Base-by-base conservation (phyloP, 1,284 basidiomycete species). In the Ustilago shanxiensis region DNA sequence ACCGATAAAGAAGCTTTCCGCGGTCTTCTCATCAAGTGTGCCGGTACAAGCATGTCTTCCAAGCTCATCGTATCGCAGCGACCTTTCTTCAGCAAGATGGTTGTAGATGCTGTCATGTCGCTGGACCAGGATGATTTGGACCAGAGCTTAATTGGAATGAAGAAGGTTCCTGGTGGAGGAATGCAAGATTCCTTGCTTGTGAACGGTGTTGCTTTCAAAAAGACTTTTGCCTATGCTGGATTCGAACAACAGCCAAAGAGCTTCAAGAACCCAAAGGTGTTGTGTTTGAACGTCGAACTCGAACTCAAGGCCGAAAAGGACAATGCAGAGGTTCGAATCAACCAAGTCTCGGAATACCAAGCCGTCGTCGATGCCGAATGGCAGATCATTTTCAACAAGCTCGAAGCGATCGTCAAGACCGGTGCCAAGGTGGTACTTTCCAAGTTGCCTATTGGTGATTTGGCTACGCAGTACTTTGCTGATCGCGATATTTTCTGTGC, bases 231-330 rank as follows among this genome's bases (percentile, higher is more conserved):
- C 3, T 99, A 99, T 83, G 97, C 97, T 50, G 97, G 97, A 60
- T 98, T 98, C 50, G 97, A 99, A 87, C 97, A 99, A 87, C 97
- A 99, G 87, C 97, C 97, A 52, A 99, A 99, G 88, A 90, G 90
- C 24, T 98, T 99, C 89, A 89, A 88, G 72, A 87, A 97, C 85
- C 95, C 96, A 55, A 92, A 95, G 79, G 91, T 99, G 60, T 89
- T 98, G 33, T 97, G 94, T 84, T 88, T 99, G 72, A 99, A 99
- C 86, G 96, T 99, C 79, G 97, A 99, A 87, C 91, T 99, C 66
- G 97, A 99, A 88, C 90, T 99, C 83, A 99, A 99, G 88, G 97
- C 97, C 0, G 97, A 99, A 88, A 97, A 98, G 87, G 97, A 99
- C 88, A 99, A 99, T 80, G 97, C 97, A 10, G 97, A 99, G 88